Evolutionary conservation across 23 red algal genomes (phyloP).

Genomic region (Gracilaria domingensis): DNA sequence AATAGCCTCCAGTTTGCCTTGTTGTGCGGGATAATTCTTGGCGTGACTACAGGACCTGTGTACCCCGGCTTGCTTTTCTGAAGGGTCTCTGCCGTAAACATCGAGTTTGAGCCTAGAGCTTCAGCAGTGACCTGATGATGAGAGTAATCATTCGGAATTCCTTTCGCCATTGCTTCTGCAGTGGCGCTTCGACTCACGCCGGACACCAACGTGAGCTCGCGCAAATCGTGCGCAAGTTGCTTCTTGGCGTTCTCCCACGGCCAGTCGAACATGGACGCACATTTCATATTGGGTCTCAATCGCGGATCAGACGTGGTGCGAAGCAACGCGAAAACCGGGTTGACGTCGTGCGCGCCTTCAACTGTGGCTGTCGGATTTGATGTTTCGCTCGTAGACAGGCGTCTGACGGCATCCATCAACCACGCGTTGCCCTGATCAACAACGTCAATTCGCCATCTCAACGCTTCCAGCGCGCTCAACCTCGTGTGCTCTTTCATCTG

Average conservation of each 20-base stretch:
- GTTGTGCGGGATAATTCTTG: constrained; percentile 51
- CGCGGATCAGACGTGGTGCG: constrained; percentile 12
- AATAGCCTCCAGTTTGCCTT: constrained; percentile 50
- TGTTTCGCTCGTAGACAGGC: background rate
- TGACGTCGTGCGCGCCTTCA: background rate
- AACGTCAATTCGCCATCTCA: constrained; percentile 60
- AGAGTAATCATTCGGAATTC: constrained; percentile 50
- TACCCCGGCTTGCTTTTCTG: constrained; percentile 54
- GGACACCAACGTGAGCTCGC: constrained; percentile 56
- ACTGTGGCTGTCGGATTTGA: background rate
- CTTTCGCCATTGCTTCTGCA: constrained; percentile 29
- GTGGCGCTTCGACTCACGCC: constrained; percentile 1
- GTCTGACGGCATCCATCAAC: constrained; percentile 3
- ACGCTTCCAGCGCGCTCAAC: constrained; percentile 11
- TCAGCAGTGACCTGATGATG: constrained; percentile 31
- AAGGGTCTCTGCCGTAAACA: constrained; percentile 1
- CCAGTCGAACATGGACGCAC: constrained; percentile 37
- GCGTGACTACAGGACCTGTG: constrained; percentile 30
- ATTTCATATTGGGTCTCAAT: constrained; percentile 61
- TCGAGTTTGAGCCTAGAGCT: constrained; percentile 28
- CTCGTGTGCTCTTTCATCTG: background rate
- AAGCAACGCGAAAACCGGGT: constrained; percentile 6
- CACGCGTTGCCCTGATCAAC: constrained; percentile 37
- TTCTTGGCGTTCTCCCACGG: constrained; percentile 56
- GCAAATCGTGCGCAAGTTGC: constrained; percentile 11